These are phyloP conservation scores for Schizopora paradoxa DNA, from an alignment of 1,284 basidiomycete genomes.

Conservation along the genomic window DNA sequence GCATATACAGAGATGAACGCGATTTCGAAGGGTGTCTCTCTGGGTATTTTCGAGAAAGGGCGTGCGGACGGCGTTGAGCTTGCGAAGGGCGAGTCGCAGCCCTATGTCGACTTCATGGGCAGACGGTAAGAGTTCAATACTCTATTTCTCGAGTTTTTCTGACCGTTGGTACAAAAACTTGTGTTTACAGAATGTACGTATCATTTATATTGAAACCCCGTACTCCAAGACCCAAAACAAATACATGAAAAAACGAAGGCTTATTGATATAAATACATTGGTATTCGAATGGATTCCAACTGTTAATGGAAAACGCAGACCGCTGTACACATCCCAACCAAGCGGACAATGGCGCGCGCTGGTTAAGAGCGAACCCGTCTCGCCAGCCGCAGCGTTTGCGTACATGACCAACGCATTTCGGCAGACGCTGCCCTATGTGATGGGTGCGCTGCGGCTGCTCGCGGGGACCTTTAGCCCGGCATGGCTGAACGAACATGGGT, in stretches of 20 bases:
- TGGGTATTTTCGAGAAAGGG: constrained; percentile 64
- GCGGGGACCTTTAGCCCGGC: constrained; percentile 60
- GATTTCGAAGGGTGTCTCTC: constrained; percentile 72
- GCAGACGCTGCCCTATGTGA: constrained; percentile 66
- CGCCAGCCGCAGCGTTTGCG: constrained; percentile 69
- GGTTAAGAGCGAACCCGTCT: constrained; percentile 62
- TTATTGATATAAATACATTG: neutral
- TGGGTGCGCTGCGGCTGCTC: constrained; percentile 79
- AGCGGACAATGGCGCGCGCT: constrained; percentile 78
- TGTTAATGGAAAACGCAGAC: too few relatives aligned
- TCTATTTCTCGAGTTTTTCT: constrained; percentile 4
- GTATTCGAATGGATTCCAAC: constrained; percentile 14
- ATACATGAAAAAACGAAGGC: too few relatives aligned
- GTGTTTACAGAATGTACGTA: constrained; percentile 45
- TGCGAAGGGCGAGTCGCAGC: constrained; percentile 65
- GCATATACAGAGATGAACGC: constrained; percentile 93
- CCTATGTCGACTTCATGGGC: constrained; percentile 89
- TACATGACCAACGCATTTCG: constrained; percentile 81
- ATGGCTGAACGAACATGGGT: constrained; percentile 67
- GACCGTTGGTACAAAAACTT: constrained; percentile 6
- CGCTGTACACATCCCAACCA: constrained; percentile 73
- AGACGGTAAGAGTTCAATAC: constrained; percentile 52
- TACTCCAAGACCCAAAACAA: neutral
- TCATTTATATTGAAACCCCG: constrained; percentile 1
- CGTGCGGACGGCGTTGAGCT: constrained; percentile 52